Percentiles rank a stretch among this genome's conserved stretches.
phyloP scores from a whole-genome alignment of 257 asterid species.

The Solanum clarkiae region DNA sequence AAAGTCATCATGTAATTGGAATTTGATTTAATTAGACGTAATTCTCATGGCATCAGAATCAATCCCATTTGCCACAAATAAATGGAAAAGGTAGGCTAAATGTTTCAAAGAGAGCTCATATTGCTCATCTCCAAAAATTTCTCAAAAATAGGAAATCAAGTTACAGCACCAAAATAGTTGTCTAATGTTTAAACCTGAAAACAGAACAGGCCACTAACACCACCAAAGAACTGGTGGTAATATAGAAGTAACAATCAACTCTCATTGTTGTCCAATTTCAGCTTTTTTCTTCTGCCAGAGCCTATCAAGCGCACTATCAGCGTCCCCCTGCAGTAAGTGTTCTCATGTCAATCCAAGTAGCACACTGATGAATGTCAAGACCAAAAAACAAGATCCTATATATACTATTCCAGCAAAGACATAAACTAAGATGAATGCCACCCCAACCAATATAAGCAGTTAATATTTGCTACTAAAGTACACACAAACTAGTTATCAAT shows the following conservation, averaged over 20 bases:
- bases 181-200: neutral
- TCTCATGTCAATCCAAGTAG: neutral
- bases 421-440: neutral
- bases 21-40: too few relatives aligned
- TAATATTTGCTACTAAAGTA: neutral
- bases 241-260: neutral
- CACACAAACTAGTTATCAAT: neutral
- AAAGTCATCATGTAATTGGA: too few relatives aligned
- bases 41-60: neutral
- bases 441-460: neutral
- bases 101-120: neutral
- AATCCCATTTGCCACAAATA: neutral
- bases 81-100: neutral
- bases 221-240: neutral
- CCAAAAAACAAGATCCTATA: neutral
- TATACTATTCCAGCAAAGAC: neutral
- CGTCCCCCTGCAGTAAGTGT: constrained; percentile 6
- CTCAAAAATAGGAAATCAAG: neutral
- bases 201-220: neutral
- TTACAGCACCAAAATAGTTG: neutral
- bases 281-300: constrained; percentile 12
- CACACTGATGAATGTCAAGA: neutral
- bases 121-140: neutral
- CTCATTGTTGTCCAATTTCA: neutral
- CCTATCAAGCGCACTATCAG: constrained; percentile 13